A percentile compares a stretch with the other conserved stretches of the same genome.
Evolutionary conservation across 495 filamentous ascomycete species (phyloP).

Genomic region (Letharia lupina): DNA sequence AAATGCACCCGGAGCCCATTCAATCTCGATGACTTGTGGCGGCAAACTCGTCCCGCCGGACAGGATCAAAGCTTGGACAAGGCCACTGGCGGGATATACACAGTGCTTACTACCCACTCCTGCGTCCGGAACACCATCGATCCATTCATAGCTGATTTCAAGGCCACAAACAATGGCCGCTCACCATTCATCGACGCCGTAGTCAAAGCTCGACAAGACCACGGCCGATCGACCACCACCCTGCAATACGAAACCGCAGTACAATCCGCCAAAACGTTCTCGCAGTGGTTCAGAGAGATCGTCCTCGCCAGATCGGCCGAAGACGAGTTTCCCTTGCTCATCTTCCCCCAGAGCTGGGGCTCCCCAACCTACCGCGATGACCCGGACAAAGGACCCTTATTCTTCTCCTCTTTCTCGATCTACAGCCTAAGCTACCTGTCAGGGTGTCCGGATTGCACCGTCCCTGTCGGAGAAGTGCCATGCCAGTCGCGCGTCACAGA

Average conservation of each 20-base stretch:
- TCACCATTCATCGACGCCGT: constrained; percentile 32
- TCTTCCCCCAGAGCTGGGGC: constrained; percentile 25
- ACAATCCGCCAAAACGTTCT: constrained; percentile 13
- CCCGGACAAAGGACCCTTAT: constrained; percentile 13
- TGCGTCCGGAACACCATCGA: constrained; percentile 23
- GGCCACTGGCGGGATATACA: constrained; percentile 27
- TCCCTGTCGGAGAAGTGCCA: constrained; percentile 30
- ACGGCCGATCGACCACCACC: constrained; percentile 15
- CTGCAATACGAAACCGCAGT: constrained; percentile 12
- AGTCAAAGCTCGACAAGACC: constrained; percentile 20
- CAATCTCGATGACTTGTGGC: constrained; percentile 23
- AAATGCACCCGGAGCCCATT: constrained; percentile 18
- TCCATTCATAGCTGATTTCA: constrained; percentile 35
- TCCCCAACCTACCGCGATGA: constrained; percentile 21
- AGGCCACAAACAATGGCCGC: constrained; percentile 30
- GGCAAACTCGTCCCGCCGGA: constrained; percentile 16
- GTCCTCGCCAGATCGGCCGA: constrained; percentile 9
- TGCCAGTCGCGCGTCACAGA: constrained; percentile 33
- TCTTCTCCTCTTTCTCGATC: constrained; percentile 21
- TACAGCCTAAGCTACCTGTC: constrained; percentile 25
- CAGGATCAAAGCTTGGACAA: constrained; percentile 21
- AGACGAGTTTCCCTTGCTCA: constrained; percentile 17
- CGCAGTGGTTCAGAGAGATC: constrained; percentile 19
- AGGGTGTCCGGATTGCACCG: constrained; percentile 23
- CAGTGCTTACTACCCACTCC: constrained; percentile 28